phyloP scores from a whole-genome alignment of 192 early-diverging fungal species.

The Entophlyctis helioformis region DNA sequence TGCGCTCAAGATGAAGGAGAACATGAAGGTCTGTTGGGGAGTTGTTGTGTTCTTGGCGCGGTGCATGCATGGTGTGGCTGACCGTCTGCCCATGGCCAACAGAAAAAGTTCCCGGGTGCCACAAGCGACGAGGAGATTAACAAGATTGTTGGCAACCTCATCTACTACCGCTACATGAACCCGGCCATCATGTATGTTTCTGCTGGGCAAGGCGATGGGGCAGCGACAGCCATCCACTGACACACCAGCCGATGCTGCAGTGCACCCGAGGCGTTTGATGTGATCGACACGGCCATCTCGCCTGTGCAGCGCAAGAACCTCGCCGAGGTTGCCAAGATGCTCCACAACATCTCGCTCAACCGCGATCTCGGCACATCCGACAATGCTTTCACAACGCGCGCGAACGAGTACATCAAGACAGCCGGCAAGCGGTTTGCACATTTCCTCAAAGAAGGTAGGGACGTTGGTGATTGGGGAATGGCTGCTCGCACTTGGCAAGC shows the following conservation, averaged over 20 bases:
- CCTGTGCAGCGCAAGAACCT: constrained; percentile 93
- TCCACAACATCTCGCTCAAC: constrained; percentile 72
- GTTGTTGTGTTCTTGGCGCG: background rate
- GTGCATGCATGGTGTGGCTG: no score
- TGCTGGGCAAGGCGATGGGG: no score
- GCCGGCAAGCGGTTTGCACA: constrained; percentile 65
- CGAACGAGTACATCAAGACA: constrained; percentile 74
- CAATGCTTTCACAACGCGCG: constrained; percentile 43
- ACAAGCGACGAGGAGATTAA: constrained; percentile 73
- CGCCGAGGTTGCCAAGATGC: constrained; percentile 87
- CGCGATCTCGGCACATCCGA: no score
- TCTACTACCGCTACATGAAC: constrained; percentile 98
- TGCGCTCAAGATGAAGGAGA: constrained; percentile 74
- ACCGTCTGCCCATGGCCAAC: constrained; percentile 2
- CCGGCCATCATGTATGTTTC: constrained; percentile 81
- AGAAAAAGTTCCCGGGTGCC: constrained; percentile 70
- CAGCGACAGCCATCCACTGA: no score
- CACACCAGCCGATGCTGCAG: constrained; percentile 17
- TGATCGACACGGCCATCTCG: constrained; percentile 73
- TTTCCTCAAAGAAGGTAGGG: constrained; percentile 72
- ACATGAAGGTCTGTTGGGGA: constrained; percentile 40
- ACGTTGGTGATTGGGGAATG: background rate
- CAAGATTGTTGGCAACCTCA: constrained; percentile 83
- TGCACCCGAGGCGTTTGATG: constrained; percentile 93
- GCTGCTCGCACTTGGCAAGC: no score